Base-by-base conservation (phyloP, 768 basidiomycete genomes). In the Boletus patriciae region DNA sequence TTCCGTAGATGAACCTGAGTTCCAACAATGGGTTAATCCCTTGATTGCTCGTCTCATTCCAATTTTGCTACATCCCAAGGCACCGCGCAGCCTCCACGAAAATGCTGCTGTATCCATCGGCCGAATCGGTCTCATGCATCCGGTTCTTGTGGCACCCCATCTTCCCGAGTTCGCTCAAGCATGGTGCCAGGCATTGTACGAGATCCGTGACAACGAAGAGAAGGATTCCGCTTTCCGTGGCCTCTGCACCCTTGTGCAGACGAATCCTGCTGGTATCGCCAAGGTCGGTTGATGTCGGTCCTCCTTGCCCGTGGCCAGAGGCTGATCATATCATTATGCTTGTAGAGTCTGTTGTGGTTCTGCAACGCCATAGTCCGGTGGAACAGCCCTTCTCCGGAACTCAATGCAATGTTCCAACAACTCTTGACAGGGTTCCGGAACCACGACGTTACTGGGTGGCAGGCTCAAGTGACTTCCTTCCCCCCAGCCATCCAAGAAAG, bases 31-130 rank as follows among this genome's bases (percentile, higher is more conserved):
- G 86, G 94, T 97, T 7, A 82, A 86, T 50, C 86, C 88, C 1
- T 77, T 99, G 38, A 92, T 98, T 61, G 79, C 89, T 50, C 84
- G 94, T 37, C 83, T 99, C 31, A 88, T 98, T 46, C 94, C 96
- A 9, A 97, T 98, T 61, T 81, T 99, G 51, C 75, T 98, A 58
- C 92, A 92, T 70, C 84, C 91, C 42, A 94, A 94, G 72, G 92
- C 94, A 27, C 95, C 94, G 3, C 86, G 96, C 53, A 94, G 92
- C 62, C 76, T 98, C 46, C 91, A 94, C 62, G 97, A 99, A 80
- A 99, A 99, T 69, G 95, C 97, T 15, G 97, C 97, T 0, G 97
- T 99, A 6, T 98, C 95, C 18, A 98, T 99, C 65, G 97, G 97
- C 21, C 84, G 97, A 27, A 88, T 98, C 55, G 95, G 96, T 7